Evolutionary conservation across 352 stramenopile species (phyloP), one percentile per base, ranked within the genome.

Genomic region (Aphanomyces stellatus): DNA sequence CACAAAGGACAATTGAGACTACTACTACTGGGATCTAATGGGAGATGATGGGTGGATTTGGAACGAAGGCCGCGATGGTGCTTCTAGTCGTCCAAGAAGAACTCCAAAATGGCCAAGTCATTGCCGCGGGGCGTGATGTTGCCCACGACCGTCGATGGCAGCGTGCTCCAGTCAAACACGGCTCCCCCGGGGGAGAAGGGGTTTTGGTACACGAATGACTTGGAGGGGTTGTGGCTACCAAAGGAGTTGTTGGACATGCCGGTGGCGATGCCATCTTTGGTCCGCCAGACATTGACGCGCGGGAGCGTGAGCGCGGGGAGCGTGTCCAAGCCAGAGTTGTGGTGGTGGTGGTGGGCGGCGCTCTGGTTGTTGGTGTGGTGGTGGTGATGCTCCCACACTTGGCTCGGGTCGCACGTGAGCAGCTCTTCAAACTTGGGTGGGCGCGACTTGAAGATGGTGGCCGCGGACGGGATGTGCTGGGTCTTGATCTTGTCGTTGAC

Each of bases 211-310:
- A 24, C 25, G 25, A 57, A 57, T 37, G 49, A 22, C 10, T n/a
- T 57, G 49, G 43, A 13, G 46, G 25, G 25, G 19, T 15, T 8
- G n/a, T n/a, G n/a, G n/a, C n/a, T n/a, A n/a, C n/a, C n/a, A n/a
- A n/a, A n/a, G n/a, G n/a, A n/a, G n/a, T n/a, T n/a, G 24, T 28
- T 28, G 24, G 19, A 13, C 13, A 57, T 41, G 24, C 46, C 25
- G 34, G 60, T 67, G 33, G 60, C 60, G 34, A 67, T 67, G 60
- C 60, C 60, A 25, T 67, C 60, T 43, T 67, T 67, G 31, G 60
- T 67, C 4, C 60, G 60, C 60, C 60, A 67, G 2, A 42, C 60
- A n/a, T 42, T 67, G 22, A 67, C 60, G 19, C 60, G 60, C 11
- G 60, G 60, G 3, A 67, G 60, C n/a, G 59, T 37, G 17, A 65